Evolutionary conservation across 2,329 filamentous ascomycete genomes (phyloP).

Genomic region (Corniculantispora saksenae): DNA sequence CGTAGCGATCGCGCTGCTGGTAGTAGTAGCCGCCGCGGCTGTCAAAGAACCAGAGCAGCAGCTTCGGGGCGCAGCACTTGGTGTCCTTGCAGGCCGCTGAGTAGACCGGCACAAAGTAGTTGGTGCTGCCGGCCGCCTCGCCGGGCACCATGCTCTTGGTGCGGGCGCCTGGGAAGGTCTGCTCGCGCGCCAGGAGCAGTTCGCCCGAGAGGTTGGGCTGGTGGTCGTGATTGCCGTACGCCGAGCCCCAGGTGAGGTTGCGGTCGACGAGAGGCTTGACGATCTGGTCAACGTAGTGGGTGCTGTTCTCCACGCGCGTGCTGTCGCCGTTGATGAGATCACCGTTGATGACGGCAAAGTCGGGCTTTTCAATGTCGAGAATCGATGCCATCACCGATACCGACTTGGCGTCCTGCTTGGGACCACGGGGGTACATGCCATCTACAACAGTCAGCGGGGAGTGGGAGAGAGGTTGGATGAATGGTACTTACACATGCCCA

Average conservation of each 20-base stretch:
- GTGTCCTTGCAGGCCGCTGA: conserved; percentile 25
- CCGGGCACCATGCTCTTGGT: conserved; percentile 43
- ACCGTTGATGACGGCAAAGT: conserved; percentile 50
- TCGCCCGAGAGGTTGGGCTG: conserved; percentile 57
- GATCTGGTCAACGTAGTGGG: conserved; percentile 59
- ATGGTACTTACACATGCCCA: conserved; percentile 18
- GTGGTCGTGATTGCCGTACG: conserved; percentile 72
- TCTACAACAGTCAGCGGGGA: conserved; percentile 1
- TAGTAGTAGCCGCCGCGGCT: conserved; percentile 58
- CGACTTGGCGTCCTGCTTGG: conserved; percentile 38
- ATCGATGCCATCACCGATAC: conserved; percentile 36
- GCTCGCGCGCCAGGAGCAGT: conserved; percentile 43
- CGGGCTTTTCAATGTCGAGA: conserved; percentile 29
- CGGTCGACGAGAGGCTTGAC: conserved; percentile 58
- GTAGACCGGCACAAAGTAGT: conserved; percentile 51
- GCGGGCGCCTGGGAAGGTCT: conserved; percentile 37
- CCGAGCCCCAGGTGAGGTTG: conserved; percentile 63
- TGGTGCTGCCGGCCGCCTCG: conserved; percentile 42
- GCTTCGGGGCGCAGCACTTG: conserved; percentile 36
- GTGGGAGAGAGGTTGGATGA: too few species aligned
- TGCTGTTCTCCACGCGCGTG: conserved; percentile 53
- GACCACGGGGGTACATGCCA: conserved; percentile 36
- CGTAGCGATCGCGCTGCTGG: conserved; percentile 37
- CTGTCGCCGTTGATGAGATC: conserved; percentile 72
- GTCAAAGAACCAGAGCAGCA: conserved; percentile 74